Evolutionary conservation across 1,284 basidiomycete genomes (phyloP), one percentile per base, ranked within the genome.

Genomic region (Rhodotorula sp.): DNA sequence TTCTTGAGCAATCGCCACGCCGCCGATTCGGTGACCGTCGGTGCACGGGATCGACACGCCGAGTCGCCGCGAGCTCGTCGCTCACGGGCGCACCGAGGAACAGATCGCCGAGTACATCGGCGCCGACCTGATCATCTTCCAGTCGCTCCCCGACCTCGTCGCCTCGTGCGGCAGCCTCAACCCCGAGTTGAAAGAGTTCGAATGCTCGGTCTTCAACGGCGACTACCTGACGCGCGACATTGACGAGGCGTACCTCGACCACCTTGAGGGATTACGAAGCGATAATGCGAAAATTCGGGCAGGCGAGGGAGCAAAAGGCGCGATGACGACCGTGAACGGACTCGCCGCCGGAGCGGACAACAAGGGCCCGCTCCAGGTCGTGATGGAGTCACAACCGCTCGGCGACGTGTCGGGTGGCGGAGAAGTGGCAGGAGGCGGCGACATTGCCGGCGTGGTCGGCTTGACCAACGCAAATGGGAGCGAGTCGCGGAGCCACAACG

Each of bases 1-100:
- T 37, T 37, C 37, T 37, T 42, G 37, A 42, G 33, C 33, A 33
- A 33, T 7, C 33, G 33, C 33, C 33, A 33, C 33, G 22, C 96
- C 96, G 20, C 93, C 95, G 4, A 98, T 99, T 79, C 86, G 93
- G 57, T 87, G 89, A 81, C 90, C 93, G 17, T 97, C 99, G 80
- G 96, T 99, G 10, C 99, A 99, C 82, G 96, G 96, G 46, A 99
- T 99, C 79, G 96, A 99, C 84, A 99, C 99, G 96, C 96, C 96
- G 45, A 93, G 93, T 2, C 89, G 93, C 15, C 82, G 84, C 51
- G 96, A 99, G 81, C 89, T 99, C 48, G 95, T 99, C 62, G 96
- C 95, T 0, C 86, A 96, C 81, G 87, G 85, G 58, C 88, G 93
- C 66, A 87, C 88, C 60, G 87, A 87, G 29, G 85, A 87, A 54